phyloP scores from a whole-genome alignment of 2,329 filamentous ascomycete species.

The Tolypocladium album region DNA sequence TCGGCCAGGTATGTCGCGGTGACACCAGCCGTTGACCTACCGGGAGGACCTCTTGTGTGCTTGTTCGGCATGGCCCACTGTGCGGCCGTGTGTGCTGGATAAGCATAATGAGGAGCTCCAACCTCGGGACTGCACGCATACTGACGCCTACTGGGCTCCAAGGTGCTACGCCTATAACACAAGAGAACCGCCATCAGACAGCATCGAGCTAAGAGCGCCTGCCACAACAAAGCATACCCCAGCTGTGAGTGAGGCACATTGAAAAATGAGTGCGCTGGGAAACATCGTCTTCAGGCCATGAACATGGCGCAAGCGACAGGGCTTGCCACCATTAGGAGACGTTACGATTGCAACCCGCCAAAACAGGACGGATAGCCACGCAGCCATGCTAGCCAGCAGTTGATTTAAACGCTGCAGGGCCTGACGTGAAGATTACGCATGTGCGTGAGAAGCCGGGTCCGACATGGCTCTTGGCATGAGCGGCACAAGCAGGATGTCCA shows the following conservation, averaged over 20 bases:
- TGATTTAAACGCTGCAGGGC: slow-evolving; percentile 1
- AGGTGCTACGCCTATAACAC: not conserved
- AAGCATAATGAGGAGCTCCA: not conserved
- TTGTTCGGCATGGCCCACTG: not conserved
- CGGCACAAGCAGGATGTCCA: not conserved
- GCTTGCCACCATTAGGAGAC: not conserved
- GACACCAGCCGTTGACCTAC: too few species aligned
- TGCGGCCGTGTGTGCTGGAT: not conserved
- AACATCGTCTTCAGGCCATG: not conserved
- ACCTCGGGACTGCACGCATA: too few species aligned
- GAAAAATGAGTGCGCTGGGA: not conserved
- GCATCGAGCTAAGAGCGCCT: not conserved
- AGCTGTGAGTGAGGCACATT: not conserved
- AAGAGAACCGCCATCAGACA: not conserved
- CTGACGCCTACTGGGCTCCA: not conserved
- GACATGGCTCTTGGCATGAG: not conserved
- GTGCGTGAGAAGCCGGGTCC: not conserved
- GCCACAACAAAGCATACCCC: not conserved
- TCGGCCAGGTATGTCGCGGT: not conserved
- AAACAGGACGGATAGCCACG: not conserved
- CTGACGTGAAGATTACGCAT: not conserved
- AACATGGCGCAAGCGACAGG: not conserved
- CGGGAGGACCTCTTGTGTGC: not conserved
- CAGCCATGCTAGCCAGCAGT: not conserved
- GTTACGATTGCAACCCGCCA: not conserved